Evolutionary conservation across 1,284 basidiomycete species (phyloP).

Genomic region (Cystobasidium pallidum): DNA sequence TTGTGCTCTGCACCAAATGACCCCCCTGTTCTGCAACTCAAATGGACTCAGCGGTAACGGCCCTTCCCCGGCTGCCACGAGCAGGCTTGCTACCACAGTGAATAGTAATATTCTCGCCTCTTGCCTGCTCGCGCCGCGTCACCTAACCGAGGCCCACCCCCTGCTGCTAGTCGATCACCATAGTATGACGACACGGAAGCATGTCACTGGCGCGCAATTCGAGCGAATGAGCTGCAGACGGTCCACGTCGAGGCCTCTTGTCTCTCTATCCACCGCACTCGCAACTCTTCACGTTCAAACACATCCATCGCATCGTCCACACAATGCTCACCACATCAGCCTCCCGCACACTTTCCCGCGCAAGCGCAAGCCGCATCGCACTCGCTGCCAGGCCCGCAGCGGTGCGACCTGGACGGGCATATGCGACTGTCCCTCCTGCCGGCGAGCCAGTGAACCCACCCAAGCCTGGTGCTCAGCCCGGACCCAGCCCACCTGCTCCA

Average conservation of each 20-base stretch:
- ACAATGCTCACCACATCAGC: constrained; percentile 37
- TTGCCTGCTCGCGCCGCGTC: no score
- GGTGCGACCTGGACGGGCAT: constrained; percentile 9
- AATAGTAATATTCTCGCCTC: no score
- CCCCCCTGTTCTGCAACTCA: no score
- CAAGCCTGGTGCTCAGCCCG: constrained; percentile 31
- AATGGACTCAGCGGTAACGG: no score
- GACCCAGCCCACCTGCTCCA: constrained; percentile 14
- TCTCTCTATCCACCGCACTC: not conserved
- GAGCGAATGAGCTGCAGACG: no score
- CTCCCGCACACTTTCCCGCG: constrained; percentile 29
- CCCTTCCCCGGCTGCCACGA: no score
- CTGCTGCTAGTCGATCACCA: not conserved
- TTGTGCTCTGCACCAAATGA: no score
- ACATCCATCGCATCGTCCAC: not conserved
- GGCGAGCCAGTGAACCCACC: constrained; percentile 4
- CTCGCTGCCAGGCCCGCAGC: constrained; percentile 6
- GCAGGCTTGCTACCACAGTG: no score
- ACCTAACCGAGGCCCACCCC: no score
- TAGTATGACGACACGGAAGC: constrained; percentile 1
- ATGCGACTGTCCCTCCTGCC: constrained; percentile 8
- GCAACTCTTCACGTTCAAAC: no score
- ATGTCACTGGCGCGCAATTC: no score
- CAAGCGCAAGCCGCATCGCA: constrained; percentile 11
- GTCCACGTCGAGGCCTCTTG: not conserved